Percentiles rank a stretch among this genome's conserved stretches.
These are phyloP conservation scores for Xylaria palmicola DNA, from an alignment of 495 filamentous ascomycete species.

Conservation along the genomic window DNA sequence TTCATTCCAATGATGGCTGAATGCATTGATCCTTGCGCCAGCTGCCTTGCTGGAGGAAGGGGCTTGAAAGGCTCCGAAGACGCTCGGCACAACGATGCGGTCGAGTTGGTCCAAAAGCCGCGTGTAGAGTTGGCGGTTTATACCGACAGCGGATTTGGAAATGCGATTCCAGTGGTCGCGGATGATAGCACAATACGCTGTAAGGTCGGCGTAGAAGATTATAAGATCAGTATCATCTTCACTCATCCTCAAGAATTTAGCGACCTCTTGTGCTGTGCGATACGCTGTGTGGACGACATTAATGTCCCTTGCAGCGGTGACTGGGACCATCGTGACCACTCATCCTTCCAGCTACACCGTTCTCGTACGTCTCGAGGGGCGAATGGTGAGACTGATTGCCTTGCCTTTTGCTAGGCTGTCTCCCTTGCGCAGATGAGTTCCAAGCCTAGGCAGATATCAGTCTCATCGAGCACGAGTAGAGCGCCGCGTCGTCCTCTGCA, in stretches of 20 bases:
- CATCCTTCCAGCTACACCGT: background rate
- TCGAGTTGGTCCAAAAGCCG: background rate
- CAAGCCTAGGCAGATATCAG: too few species aligned
- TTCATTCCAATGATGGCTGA: background rate
- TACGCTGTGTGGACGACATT: background rate
- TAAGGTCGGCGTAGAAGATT: conserved; percentile 1
- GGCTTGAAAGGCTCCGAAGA: too few species aligned
- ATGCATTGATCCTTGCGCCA: background rate
- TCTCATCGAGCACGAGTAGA: too few species aligned
- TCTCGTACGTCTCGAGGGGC: too few species aligned
- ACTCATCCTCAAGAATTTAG: background rate
- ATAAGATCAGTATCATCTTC: background rate
- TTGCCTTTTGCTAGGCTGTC: too few species aligned
- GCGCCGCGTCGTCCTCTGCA: too few species aligned
- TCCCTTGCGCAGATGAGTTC: too few species aligned
- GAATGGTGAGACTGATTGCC: too few species aligned
- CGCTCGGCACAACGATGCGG: background rate
- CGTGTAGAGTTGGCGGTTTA: background rate
- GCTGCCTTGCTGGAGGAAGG: background rate
- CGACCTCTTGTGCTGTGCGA: background rate
- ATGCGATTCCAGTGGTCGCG: background rate
- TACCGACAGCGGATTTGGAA: background rate
- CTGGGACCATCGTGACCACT: background rate
- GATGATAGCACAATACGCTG: conserved; percentile 2
- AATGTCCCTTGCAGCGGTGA: background rate